Evolutionary conservation across 768 basidiomycete species (phyloP), one percentile per base, ranked within the genome.

Genomic region (Boletus sp.): DNA sequence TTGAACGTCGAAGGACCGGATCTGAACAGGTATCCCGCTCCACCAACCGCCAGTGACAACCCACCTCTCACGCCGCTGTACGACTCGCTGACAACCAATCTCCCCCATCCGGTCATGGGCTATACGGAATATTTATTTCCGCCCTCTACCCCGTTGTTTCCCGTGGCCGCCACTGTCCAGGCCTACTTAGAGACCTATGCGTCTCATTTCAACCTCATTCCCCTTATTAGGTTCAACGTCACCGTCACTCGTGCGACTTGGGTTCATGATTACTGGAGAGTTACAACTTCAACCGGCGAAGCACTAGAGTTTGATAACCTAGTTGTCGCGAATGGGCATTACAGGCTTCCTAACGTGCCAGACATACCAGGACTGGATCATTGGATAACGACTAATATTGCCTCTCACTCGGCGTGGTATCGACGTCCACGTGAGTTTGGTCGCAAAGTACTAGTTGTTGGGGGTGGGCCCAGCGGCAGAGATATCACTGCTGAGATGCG

Each of bases 61-160:
- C 81, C 81, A 7, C 87, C 88, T 2, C 63, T 78, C 32, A 86
- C 88, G 1, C 83, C 91, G 2, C 63, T 90, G 9, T 93, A 93
- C 62, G 86, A 92, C 62, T 85, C 86, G 0, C 73, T 93, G 13
- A 87, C 85, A n/a, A 86, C 90, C 1, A 93, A 93, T 61, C 65
- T 93, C 5, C 88, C 91, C 0, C 87, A 92, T 59, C 86, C 86
- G 1, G 54, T 85, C 46, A 93, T 93, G 91, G 79, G 80, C 3
- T 92, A 76, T 60, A 72, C 77, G 1, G 78, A 77, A 43, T 83
- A 81, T 62, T 63, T 76, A 1, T 92, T 91, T 62, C 88, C 88
- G 0, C 84, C 87, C 0, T 82, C 79, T 3, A 91, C 90, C 0
- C 77, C 84, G 1, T 74, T 91, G 27, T 93, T 79, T 67, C 90